Base-by-base conservation (phyloP, 805 yeast species). In the Wickerhamiella kurtzmanii region DNA sequence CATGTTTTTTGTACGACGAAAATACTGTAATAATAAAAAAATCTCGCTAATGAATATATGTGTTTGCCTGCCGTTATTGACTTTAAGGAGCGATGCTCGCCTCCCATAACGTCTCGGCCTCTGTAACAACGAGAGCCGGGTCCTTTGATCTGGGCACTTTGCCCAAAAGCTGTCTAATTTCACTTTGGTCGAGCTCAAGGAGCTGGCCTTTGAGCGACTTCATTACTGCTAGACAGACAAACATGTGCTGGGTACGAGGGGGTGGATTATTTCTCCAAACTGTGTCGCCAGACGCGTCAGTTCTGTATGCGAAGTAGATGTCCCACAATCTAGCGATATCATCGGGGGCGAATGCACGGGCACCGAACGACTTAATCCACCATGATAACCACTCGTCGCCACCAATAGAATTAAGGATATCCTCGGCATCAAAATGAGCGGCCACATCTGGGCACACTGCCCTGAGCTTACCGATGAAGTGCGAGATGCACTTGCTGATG, bases 281-380 rank as follows among this genome's bases (percentile, higher is more conserved):
- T 21, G 19, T 42, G 15, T 36, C 21, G 18, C 25, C 25, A 13
- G 20, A 20, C 21, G 41, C 45, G 19, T 43, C 48, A 3, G 52
- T 50, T 4, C 63, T 51, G 78, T 88, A 85, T 1, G 96, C 95
- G 21, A 88, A 63, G 41, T 87, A 63, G 52, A 78, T 65, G 65
- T 88, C 97, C 97, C 97, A 88, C 4, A 86, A 70, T 50, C 95
- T 71, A 11, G 92, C 95, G 45, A 96, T 66, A 62, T 86, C 95
- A 49, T 71, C 72, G 51, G 82, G 73, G 40, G 87, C 80, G 75
- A 94, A 77, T 4, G 81, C 86, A 63, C 83, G 83, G 13, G 92
- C 76, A 18, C 96, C 96, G 58, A 84, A 76, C 72, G 83, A 88
- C 60, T 86, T 85, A 52, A 88, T 69, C 96, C 96, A 88, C 95